Evolutionary conservation across 1,284 basidiomycete genomes (phyloP), one percentile per base, ranked within the genome.

Genomic region (Mrakiaceae sp.): DNA sequence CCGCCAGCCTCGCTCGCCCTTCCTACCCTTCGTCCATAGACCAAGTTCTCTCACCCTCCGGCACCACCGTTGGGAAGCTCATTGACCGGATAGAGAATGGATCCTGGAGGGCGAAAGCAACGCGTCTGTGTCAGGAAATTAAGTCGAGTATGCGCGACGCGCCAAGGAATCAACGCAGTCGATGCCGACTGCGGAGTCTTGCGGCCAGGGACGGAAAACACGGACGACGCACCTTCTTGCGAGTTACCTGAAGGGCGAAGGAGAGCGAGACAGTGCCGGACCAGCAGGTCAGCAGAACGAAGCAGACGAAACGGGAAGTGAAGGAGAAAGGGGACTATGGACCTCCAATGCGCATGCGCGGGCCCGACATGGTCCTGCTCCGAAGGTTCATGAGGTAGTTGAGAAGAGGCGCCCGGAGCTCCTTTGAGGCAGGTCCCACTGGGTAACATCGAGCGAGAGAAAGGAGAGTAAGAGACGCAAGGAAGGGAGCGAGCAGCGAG

Each of bases 341-440:
- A 27, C 27, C 27, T 48, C 87, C 88, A 3, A 89, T 80, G 54
- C 87, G 84, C 14, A 89, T 75, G 5, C 86, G 79, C 5, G 78
- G 72, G 0, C 87, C 87, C 7, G 78, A 79, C 10, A 86, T 81
- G 58, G 83, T 79, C 62, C 71, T 70, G 64, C 67, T 79, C 76
- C 70, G 70, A 53, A 89, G 76, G 67, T 84, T 85, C 5, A 83
- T 79, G 78, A 90, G 80, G 63, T 89, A 81, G 74, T 90, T 90
- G 14, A 90, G 79, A 73, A 90, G 87, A 0, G 83, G 82, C 0
- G 84, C 61, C 16, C 52, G 55, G 5, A 66, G 60, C 43, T 58
- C 56, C 56, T 39, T 47, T 8, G 60, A 62, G 52, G 16, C 47
- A 3, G 59, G 60, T 10, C 63, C 63, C 49, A 64, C 62, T 63